These are phyloP conservation scores for Dendrobium chrysotoxum DNA, from an alignment of 106 monocot genomes.

Conservation along the genomic window DNA sequence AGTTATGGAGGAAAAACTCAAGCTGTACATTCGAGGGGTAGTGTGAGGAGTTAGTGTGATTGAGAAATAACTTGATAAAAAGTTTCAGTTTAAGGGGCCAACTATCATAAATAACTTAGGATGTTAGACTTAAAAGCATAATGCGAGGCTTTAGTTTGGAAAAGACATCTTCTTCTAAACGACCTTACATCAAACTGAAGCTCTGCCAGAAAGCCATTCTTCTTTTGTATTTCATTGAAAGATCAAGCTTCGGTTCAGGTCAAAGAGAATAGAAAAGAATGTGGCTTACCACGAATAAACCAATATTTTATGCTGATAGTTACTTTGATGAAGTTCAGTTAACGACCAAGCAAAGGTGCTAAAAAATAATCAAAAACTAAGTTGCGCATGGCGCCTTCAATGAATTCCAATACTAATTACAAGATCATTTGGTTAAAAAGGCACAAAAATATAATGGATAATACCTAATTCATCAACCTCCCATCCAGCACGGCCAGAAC, in stretches of 20 bases:
- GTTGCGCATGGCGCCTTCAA: not conserved
- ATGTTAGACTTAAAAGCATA: not conserved
- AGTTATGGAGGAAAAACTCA: no score
- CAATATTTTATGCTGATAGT: not conserved
- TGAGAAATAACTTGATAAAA: not conserved
- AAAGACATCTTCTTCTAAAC: not conserved
- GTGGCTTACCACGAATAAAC: not conserved
- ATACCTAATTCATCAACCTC: slow-evolving; percentile 89
- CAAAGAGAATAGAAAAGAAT: not conserved
- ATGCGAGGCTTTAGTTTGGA: not conserved
- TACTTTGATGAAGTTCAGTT: not conserved
- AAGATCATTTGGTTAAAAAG: not conserved
- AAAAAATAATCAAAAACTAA: not conserved
- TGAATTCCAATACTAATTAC: not conserved
- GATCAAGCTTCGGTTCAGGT: not conserved
- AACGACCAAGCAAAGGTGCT: not conserved
- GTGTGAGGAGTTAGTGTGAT: no score
- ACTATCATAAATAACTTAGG: not conserved
- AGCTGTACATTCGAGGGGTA: no score
- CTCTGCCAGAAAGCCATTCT: not conserved
- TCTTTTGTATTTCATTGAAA: not conserved
- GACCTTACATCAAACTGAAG: not conserved
- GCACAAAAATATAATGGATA: not conserved
- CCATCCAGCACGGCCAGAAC: slow-evolving; percentile 97
- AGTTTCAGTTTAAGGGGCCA: not conserved